These are phyloP conservation scores for Pyricularia sp. DNA, from an alignment of 2,329 filamentous ascomycete genomes.

Conservation along the genomic window DNA sequence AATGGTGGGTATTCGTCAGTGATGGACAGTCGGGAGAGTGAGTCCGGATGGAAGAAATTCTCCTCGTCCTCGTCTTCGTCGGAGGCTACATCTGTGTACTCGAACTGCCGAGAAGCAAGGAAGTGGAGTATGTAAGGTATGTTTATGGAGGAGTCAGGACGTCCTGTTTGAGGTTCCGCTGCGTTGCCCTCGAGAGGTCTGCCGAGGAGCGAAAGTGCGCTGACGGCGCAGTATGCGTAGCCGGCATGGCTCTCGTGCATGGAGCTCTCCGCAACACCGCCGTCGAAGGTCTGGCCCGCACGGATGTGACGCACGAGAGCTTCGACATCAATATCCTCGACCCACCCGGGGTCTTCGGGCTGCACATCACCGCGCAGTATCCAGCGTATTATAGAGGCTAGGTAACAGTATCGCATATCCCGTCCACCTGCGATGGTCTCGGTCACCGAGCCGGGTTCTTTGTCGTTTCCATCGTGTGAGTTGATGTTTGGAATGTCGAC, in stretches of 20 bases:
- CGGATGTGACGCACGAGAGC: slow-evolving; percentile 62
- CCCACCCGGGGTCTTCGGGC: slow-evolving; percentile 40
- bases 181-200: slow-evolving; percentile 32
- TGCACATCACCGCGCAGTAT: slow-evolving; percentile 58
- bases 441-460: slow-evolving; percentile 17
- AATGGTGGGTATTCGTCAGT: slow-evolving; percentile 26
- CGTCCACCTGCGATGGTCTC: slow-evolving; percentile 59
- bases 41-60: slow-evolving; percentile 18
- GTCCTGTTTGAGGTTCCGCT: slow-evolving; percentile 25
- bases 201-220: slow-evolving; percentile 66
- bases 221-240: slow-evolving; percentile 82
- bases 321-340: slow-evolving; percentile 67
- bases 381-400: slow-evolving; percentile 73
- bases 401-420: slow-evolving; percentile 84
- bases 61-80: slow-evolving; percentile 28
- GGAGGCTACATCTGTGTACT: slow-evolving; percentile 38
- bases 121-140: slow-evolving; percentile 32
- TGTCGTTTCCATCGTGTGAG: not conserved
- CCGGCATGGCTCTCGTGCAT: slow-evolving; percentile 82
- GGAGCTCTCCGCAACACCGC: slow-evolving; percentile 70
- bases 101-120: slow-evolving; percentile 50
- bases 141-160: slow-evolving; percentile 18
- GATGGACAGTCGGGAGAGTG: slow-evolving; percentile 24
- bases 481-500: slow-evolving; percentile 28
- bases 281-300: slow-evolving; percentile 61